A percentile compares a stretch with the other conserved stretches of the same genome.
Evolutionary conservation across 75 land plant species (phyloP).

Genomic region (Sequoia sempervirens): DNA sequence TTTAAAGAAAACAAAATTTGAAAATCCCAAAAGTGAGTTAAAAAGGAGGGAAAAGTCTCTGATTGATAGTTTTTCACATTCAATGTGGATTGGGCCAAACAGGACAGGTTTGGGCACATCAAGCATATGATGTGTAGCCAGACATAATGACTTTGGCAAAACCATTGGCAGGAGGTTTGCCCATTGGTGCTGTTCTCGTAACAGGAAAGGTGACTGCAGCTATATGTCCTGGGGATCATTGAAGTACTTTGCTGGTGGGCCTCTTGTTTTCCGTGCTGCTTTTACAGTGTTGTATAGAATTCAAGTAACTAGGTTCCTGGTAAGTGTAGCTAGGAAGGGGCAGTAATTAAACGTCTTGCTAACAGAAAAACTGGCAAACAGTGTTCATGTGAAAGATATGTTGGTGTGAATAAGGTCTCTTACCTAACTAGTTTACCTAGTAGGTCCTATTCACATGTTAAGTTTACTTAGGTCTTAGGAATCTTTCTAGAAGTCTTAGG

Average conservation of each 20-base stretch:
- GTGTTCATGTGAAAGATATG: constrained; percentile 28
- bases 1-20: too few relatives aligned
- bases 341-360: constrained; percentile 45
- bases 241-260: constrained; percentile 32
- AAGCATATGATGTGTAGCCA: constrained; percentile 36
- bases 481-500: too few relatives aligned
- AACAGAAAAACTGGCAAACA: constrained; percentile 34
- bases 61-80: constrained; percentile 35
- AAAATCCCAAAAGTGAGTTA: too few relatives aligned
- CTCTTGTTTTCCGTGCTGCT: constrained; percentile 13
- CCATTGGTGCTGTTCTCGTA: background rate
- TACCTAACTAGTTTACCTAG: too few relatives aligned
- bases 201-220: constrained; percentile 64
- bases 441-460: too few relatives aligned
- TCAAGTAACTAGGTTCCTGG: constrained; percentile 57
- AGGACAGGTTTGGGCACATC: constrained; percentile 85
- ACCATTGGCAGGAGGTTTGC: too few relatives aligned
- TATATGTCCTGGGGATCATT: constrained; percentile 69
- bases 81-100: constrained; percentile 93
- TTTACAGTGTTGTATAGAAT: constrained; percentile 67
- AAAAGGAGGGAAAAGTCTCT: too few relatives aligned
- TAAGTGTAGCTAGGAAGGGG: constrained; percentile 62
- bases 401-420: too few relatives aligned
- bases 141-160: too few relatives aligned
- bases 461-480: too few relatives aligned